Evolutionary conservation across 73 alveolate species (phyloP).

Genomic region (Paramecium caudatum): DNA sequence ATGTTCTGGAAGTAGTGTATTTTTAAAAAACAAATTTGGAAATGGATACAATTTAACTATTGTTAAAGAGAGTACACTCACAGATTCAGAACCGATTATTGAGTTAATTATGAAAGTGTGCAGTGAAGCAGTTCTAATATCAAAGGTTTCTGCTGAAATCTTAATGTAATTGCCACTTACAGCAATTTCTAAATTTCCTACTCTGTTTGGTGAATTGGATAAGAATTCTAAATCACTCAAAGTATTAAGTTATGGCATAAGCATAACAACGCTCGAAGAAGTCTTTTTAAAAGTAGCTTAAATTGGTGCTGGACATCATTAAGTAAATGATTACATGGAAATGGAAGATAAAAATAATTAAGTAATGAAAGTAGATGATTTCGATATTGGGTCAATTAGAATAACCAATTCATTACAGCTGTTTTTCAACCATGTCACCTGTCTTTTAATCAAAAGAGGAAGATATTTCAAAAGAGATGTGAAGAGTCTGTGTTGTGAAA

Average conservation of each 20-base stretch:
- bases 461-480: slow-evolving; percentile 86
- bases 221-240: slow-evolving; percentile 68
- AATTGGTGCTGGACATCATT: slow-evolving; percentile 52
- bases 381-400: slow-evolving; percentile 69
- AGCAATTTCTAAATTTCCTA: slow-evolving; percentile 75
- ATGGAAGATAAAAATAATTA: slow-evolving; percentile 16
- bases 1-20: slow-evolving; percentile 94
- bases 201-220: slow-evolving; percentile 81
- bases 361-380: slow-evolving; percentile 51
- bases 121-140: slow-evolving; percentile 71
- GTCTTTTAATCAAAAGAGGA: slow-evolving; percentile 87
- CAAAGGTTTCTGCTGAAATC: slow-evolving; percentile 84
- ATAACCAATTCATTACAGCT: slow-evolving; percentile 57
- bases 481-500: slow-evolving; percentile 89
- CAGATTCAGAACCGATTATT: slow-evolving; percentile 70
- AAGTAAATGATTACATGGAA: slow-evolving; percentile 18
- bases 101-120: slow-evolving; percentile 68
- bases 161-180: slow-evolving; percentile 76
- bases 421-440: slow-evolving; percentile 84
- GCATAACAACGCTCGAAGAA: slow-evolving; percentile 98
- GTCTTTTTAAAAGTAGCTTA: slow-evolving; percentile 94
- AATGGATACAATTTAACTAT: slow-evolving; percentile 85
- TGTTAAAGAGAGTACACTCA: slow-evolving; percentile 71
- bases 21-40: slow-evolving; percentile 94
- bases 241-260: slow-evolving; percentile 83